Evolutionary conservation across 2,329 filamentous ascomycete species (phyloP), one percentile per base, ranked within the genome.

Genomic region (Ophiostoma perfectum): DNA sequence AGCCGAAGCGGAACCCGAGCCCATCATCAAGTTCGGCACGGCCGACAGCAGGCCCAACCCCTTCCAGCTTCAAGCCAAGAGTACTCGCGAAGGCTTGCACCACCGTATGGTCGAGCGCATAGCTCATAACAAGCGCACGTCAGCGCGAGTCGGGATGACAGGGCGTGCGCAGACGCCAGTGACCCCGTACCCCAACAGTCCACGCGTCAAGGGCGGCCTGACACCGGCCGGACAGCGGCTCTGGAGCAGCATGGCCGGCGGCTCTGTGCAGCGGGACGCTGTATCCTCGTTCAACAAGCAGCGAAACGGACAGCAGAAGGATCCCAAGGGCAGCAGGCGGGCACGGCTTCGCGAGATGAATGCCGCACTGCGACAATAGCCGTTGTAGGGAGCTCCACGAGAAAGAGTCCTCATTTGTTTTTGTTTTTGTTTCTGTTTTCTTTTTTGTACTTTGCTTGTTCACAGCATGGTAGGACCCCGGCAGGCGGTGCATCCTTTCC

Each of bases 71-170:
- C 84, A 88, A 71, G 88, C 92, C 67, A 87, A 89, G 67, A 87
- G 91, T 67, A 87, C 85, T 71, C 83, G 94, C 49, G 95, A 98
- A 79, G 88, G 87, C 47, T 80, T 98, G 41, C 93, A 96, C 77
- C 88, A 94, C 74, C 86, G 88, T 47, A 92, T 97, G 84, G 93
- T 97, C 2, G 93, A 97, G 71, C 87, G 87, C 66, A 91, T 91
- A 36, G 86, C 90, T 12, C 87, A 87, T 74, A 89, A 84, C 2
- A 93, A 93, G 76, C 86, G 89, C 65, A 82, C 83, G 39, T 83
- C 85, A 4, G 82, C 84, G 7, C 84, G 83, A 68, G 80, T 84
- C 18, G 87, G 86, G 38, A 82, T 86, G 71, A 86, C 83, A 4
- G 88, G 84, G 14, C 90, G 83, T 72, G 81, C 80, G 44, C 78